Base-by-base conservation (phyloP, 1,139 yeast genomes). In the Spathaspora jeffriesii region DNA sequence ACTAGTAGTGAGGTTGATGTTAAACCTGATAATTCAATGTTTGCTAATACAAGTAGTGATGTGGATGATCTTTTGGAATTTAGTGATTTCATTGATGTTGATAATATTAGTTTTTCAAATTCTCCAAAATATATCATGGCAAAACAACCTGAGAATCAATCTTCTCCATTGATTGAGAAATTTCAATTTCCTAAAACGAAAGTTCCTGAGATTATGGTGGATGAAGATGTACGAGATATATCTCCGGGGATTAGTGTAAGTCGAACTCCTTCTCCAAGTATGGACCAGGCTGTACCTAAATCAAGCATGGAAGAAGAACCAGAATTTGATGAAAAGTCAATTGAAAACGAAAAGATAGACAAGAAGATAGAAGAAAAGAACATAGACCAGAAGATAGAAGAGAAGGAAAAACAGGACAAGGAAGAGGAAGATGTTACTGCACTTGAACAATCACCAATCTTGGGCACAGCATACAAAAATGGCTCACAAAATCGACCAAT, bases 51-150 rank as follows among this genome's bases (percentile, higher is more conserved):
- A 14, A 25, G 17, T 6, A 23, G 49, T 15, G 63, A 60, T 11
- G 28, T 41, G 61, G 58, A 58, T 28, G 81, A 76, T 41, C 62
- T 78, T 21, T 71, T 77, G 68, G 91, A 85, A 55, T 81, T 85
- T 55, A 79, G 85, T 40, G 85, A 83, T 51, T 79, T 80, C 58
- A 81, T 86, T 44, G 83, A 85, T 59, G 81, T 84, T 56, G 90
- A 73, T 25, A 63, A 70, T 52, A 61, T 71, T 53, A 68, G 67
- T 52, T 68, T 71, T 46, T 57, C 64, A 4, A 50, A 55, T 42
- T 59, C 65, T 8, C 64, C 65, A 11, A 49, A 25, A n/a, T 34
- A 13, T 13, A n/a, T 5, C 14, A 13, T 30, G 9, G 5, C 17
- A 14, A 25, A 40, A 43, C 36, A 5, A 31, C n/a, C n/a, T n/a